Percentiles rank a stretch among this genome's conserved stretches.
Conservation (phyloP, 2,329 filamentous ascomycete genomes). For the Xylariaceae sp. region DNA sequence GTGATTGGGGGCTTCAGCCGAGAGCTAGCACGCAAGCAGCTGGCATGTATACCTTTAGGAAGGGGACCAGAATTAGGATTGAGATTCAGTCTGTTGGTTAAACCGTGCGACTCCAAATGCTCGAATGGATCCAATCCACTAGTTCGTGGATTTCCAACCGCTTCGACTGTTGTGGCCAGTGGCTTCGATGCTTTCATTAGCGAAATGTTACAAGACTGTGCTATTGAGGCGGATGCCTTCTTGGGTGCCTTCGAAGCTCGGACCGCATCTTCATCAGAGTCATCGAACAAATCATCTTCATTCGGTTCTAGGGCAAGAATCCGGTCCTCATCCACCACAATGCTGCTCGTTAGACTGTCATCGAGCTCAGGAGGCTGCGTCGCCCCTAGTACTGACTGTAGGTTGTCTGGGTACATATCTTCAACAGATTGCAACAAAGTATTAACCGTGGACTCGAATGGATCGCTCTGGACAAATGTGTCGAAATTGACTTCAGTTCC, state of each 20-base stretch:
- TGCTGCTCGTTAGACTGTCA: conserved; percentile 49
- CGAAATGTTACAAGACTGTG: neutral
- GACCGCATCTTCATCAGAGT: conserved; percentile 59
- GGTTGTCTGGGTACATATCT: conserved; percentile 78
- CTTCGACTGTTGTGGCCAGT: neutral
- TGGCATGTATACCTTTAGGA: conserved; percentile 50
- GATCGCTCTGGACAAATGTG: conserved; percentile 63
- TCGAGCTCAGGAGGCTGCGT: conserved; percentile 41
- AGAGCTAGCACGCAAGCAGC: conserved; percentile 49
- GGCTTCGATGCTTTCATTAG: neutral
- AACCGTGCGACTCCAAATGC: neutral
- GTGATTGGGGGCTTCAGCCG: conserved; percentile 48
- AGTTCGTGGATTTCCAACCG: neutral
- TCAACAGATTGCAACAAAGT: conserved; percentile 84
- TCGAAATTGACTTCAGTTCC: conserved; percentile 63
- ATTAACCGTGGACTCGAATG: conserved; percentile 67
- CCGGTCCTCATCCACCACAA: conserved; percentile 70
- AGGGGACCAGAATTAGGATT: conserved; percentile 28
- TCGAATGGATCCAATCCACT: neutral
- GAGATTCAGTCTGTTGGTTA: conserved; percentile 11
- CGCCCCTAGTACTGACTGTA: conserved; percentile 57
- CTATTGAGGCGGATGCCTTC: conserved; percentile 10
- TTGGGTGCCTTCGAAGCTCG: conserved; percentile 17
- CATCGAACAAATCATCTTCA: conserved; percentile 57
- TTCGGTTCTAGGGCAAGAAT: conserved; percentile 55